phyloP scores from a whole-genome alignment of 139 green algal species.

The Eudorina sp. region DNA sequence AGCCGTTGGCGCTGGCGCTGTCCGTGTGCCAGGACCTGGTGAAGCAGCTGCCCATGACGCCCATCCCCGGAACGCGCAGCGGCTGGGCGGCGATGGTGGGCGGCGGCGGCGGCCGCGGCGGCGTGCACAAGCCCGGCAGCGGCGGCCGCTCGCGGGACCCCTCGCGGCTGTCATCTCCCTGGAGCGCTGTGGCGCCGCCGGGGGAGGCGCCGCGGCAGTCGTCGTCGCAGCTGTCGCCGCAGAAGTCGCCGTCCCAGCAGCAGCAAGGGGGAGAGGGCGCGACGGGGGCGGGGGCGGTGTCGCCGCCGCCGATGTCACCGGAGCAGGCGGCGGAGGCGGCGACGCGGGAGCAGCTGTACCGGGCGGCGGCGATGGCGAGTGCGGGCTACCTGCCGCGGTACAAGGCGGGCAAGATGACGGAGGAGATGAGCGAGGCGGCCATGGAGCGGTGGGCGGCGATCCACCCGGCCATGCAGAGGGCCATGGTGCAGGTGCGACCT shows the following conservation, averaged over 20 bases:
- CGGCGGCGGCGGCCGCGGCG: background rate
- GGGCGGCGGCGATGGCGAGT: background rate
- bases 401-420: constrained; percentile 58
- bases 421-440: constrained; percentile 56
- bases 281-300: background rate
- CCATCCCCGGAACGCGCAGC: constrained; percentile 34
- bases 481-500: constrained; percentile 51
- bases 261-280: too few relatives aligned
- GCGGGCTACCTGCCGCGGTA: constrained; percentile 9
- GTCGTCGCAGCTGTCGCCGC: too few relatives aligned
- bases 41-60: constrained; percentile 51
- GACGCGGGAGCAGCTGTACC: background rate
- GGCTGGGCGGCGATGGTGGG: constrained; percentile 50
- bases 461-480: constrained; percentile 31
- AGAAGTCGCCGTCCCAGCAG: too few relatives aligned
- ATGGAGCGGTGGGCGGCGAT: constrained; percentile 49
- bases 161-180: background rate
- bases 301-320: background rate
- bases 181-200: background rate
- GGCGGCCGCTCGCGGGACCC: background rate
- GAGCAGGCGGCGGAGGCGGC: background rate
- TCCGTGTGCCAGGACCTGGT: constrained; percentile 52
- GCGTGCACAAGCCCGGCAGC: background rate
- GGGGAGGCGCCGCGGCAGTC: background rate
- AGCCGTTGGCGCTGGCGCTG: constrained; percentile 52